These are phyloP conservation scores for Agaricus blazei DNA, from an alignment of 768 basidiomycete genomes.

Conservation along the genomic window DNA sequence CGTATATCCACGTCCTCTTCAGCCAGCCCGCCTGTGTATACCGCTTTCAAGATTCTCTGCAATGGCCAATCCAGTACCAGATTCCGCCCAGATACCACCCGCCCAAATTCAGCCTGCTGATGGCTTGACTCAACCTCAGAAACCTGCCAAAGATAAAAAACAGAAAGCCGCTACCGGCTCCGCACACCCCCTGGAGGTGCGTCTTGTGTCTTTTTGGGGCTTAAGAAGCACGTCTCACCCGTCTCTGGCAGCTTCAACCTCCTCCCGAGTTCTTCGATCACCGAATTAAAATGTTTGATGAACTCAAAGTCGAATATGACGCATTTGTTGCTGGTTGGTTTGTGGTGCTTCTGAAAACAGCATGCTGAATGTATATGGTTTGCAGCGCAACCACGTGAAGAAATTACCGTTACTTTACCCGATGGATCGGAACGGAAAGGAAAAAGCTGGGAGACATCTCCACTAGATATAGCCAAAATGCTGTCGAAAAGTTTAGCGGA, in stretches of 20 bases:
- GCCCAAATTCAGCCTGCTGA: constrained; percentile 37
- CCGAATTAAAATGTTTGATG: constrained; percentile 85
- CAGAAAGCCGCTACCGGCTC: constrained; percentile 30
- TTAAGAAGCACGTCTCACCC: not conserved
- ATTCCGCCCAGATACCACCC: constrained; percentile 42
- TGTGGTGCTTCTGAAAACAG: constrained; percentile 1
- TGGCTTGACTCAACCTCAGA: constrained; percentile 18
- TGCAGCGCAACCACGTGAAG: constrained; percentile 73
- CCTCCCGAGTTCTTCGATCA: constrained; percentile 84
- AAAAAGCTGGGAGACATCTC: constrained; percentile 92
- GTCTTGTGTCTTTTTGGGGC: not conserved
- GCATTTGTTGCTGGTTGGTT: constrained; percentile 67
- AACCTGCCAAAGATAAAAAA: constrained; percentile 41
- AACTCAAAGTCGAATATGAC: constrained; percentile 80
- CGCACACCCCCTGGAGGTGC: constrained; percentile 64
- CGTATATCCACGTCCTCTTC: constrained; percentile 17
- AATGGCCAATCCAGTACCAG: constrained; percentile 55
- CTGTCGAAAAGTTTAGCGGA: constrained; percentile 87
- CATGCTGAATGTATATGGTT: constrained; percentile 2
- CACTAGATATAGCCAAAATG: constrained; percentile 85
- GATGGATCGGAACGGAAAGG: constrained; percentile 84
- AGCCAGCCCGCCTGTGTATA: constrained; percentile 9
- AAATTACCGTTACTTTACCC: constrained; percentile 78
- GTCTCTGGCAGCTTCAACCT: constrained; percentile 60
- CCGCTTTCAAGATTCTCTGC: constrained; percentile 21